Conservation (phyloP, 805 yeast species). For the baker's yeast (Saccharomyces cerevisiae) region DNA sequence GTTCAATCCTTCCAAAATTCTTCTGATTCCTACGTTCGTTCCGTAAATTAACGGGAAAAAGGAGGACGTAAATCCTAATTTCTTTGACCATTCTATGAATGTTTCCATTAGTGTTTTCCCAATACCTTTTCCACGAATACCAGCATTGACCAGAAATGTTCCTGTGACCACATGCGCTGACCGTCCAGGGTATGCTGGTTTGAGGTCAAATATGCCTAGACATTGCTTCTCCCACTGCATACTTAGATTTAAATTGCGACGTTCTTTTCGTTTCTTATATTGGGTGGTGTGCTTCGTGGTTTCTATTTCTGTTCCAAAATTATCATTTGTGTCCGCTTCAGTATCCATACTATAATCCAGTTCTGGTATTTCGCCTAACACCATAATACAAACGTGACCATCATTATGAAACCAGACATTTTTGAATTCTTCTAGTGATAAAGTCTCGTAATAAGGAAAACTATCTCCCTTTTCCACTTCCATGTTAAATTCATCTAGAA, state of each 20-base stretch:
- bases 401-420: constrained; percentile 66
- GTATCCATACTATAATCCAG: constrained; percentile 32
- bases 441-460: constrained; percentile 73
- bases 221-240: constrained; percentile 91
- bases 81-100: constrained; percentile 83
- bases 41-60: constrained; percentile 83
- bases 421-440: constrained; percentile 68
- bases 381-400: constrained; percentile 46
- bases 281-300: constrained; percentile 20
- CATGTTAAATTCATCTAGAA: constrained; percentile 88
- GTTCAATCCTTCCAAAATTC: constrained; percentile 65
- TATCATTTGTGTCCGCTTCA: constrained; percentile 13
- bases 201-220: constrained; percentile 75
- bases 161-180: constrained; percentile 91
- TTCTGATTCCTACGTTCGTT: constrained; percentile 73
- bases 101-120: constrained; percentile 81
- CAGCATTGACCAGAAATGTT: constrained; percentile 82
- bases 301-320: constrained; percentile 16
- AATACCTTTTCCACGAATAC: constrained; percentile 85
- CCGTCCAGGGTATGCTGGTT: constrained; percentile 88
- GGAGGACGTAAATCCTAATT: constrained; percentile 76
- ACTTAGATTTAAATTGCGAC: constrained; percentile 22
- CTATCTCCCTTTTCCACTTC: constrained; percentile 87
- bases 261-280: constrained; percentile 23
- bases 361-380: constrained; percentile 64